A percentile compares a stretch with the other conserved stretches of the same genome.
These are phyloP conservation scores for Emmonsiellopsis sp. DNA, from an alignment of 2,329 filamentous ascomycete genomes.

Conservation along the genomic window DNA sequence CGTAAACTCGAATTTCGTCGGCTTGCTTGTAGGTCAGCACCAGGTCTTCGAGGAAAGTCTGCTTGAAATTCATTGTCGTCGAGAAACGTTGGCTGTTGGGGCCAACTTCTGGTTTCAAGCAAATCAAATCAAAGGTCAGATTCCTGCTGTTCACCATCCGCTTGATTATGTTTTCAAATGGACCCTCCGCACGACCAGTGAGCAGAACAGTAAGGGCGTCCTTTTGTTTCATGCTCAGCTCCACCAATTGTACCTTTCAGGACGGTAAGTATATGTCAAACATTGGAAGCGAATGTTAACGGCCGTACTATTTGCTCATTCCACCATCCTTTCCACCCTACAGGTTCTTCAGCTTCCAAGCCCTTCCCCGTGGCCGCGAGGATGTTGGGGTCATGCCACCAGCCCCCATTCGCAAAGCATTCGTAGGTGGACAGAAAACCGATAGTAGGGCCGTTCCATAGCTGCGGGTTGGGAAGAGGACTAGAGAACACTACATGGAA, in stretches of 20 bases:
- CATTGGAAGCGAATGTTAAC: conserved; percentile 3
- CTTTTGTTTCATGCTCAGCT: conserved; percentile 71
- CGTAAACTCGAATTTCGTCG: conserved; percentile 66
- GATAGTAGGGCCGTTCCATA: conserved; percentile 76
- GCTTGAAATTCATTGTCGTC: conserved; percentile 88
- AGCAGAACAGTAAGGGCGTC: conserved; percentile 78
- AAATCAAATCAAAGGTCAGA: conserved; percentile 79
- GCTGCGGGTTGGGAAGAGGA: conserved; percentile 74
- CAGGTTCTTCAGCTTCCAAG: conserved; percentile 67
- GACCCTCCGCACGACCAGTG: conserved; percentile 72
- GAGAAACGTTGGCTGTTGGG: conserved; percentile 70
- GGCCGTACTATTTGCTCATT: conserved; percentile 72
- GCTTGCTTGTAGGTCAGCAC: conserved; percentile 79
- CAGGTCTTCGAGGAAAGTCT: conserved; percentile 68
- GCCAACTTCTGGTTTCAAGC: conserved; percentile 75
- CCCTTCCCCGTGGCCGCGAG: conserved; percentile 80
- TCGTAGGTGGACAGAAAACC: conserved; percentile 69
- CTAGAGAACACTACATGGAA: conserved; percentile 67
- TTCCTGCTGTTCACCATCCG: conserved; percentile 69
- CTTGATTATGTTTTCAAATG: conserved; percentile 70
- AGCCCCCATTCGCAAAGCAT: conserved; percentile 72
- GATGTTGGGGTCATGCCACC: conserved; percentile 92
- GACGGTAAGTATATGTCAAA: conserved; percentile 16
- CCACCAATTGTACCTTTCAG: conserved; percentile 57
- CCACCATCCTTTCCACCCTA: conserved; percentile 91